Evolutionary conservation across 169 alveolate genomes (phyloP).

Genomic region (Eimeria maxima): DNA sequence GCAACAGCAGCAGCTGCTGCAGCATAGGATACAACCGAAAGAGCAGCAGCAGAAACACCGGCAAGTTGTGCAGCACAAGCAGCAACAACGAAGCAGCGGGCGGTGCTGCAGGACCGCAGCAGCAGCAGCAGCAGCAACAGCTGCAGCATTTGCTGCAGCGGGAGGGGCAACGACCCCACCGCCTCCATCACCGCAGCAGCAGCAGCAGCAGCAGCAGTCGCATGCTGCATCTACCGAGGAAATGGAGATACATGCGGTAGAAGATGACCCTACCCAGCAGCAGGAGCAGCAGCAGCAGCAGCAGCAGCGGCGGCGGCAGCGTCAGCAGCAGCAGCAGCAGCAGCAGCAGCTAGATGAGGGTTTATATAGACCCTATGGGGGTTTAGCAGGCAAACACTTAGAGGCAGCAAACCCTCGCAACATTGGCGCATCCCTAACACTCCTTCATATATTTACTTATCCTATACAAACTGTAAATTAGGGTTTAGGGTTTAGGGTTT

Average conservation of each 20-base stretch:
- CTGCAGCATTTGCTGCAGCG: slow-evolving; percentile 1
- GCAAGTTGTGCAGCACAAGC: background rate
- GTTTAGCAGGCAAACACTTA: background rate
- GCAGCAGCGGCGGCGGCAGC: too few relatives aligned
- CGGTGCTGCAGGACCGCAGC: background rate
- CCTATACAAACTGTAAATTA: slow-evolving; percentile 24
- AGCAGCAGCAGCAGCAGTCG: slow-evolving; percentile 12
- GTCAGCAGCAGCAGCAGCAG: slow-evolving; percentile 9
- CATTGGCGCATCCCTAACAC: background rate
- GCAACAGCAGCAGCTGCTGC: background rate
- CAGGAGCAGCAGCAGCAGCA: slow-evolving; percentile 36
- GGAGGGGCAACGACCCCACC: background rate
- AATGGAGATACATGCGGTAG: background rate
- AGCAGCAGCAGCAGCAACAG: slow-evolving; percentile 1
- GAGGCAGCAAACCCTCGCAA: background rate
- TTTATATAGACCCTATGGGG: too few relatives aligned
- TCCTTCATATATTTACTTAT: background rate
- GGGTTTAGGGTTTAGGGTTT: slow-evolving; percentile 16
- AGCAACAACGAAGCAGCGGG: background rate
- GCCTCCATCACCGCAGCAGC: background rate
- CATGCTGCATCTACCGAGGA: background rate
- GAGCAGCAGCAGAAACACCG: too few relatives aligned
- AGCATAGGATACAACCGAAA: too few relatives aligned
- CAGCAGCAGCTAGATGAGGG: too few relatives aligned
- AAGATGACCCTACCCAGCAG: background rate